Evolutionary conservation across 2,329 filamentous ascomycete genomes (phyloP).

Genomic region (Mycosphaerella sp.): DNA sequence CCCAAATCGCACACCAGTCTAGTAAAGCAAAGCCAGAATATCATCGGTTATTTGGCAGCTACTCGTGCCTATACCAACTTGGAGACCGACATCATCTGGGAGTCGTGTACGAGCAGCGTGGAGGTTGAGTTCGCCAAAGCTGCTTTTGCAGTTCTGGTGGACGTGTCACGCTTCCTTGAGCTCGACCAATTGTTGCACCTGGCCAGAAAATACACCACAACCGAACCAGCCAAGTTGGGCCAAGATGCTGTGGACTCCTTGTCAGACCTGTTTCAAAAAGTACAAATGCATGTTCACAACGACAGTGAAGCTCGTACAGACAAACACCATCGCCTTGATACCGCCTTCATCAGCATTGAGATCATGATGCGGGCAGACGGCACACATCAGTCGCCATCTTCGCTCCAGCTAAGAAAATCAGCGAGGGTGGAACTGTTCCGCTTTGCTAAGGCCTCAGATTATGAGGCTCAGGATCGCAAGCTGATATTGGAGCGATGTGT

Average conservation of each 20-base stretch:
- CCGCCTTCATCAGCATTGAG: constrained; percentile 27
- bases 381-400: constrained; percentile 5
- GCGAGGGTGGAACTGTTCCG: constrained; percentile 20
- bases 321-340: constrained; percentile 13
- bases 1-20: constrained; percentile 89
- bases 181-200: constrained; percentile 54
- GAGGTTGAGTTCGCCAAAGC: constrained; percentile 81
- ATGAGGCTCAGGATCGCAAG: constrained; percentile 18
- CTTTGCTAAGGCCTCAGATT: constrained; percentile 13
- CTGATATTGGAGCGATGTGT: constrained; percentile 24
- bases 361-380: constrained; percentile 22
- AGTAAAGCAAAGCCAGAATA: constrained; percentile 71
- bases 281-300: constrained; percentile 6
- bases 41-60: constrained; percentile 79
- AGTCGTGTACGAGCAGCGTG: constrained; percentile 70
- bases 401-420: constrained; percentile 16
- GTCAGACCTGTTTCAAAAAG: constrained; percentile 15
- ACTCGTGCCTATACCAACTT: constrained; percentile 64
- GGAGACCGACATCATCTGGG: constrained; percentile 79
- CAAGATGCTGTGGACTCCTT: constrained; percentile 25
- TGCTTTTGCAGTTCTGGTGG: constrained; percentile 60
- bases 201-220: constrained; percentile 61
- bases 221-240: constrained; percentile 24
- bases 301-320: constrained; percentile 5
- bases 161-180: constrained; percentile 43